Evolutionary conservation across 306 rosid species (phyloP).

Genomic region (Dryas drummondii): DNA sequence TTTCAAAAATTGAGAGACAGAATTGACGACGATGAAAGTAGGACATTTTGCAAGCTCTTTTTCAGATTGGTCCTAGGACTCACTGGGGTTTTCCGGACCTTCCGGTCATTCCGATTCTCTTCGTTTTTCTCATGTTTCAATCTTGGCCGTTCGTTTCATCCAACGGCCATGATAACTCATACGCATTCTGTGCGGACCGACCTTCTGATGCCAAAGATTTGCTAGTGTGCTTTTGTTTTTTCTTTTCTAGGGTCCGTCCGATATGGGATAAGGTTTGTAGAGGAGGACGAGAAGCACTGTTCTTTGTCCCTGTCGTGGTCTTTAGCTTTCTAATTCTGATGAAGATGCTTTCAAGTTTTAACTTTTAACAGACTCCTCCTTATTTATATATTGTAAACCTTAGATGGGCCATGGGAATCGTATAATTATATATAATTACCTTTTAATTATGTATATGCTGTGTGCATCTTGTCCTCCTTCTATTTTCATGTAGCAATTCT

Average conservation of each 20-base stretch:
- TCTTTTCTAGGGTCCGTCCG: too few relatives aligned
- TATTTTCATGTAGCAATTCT: not conserved
- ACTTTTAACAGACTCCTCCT: not conserved
- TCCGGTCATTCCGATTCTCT: not conserved
- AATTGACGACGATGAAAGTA: too few relatives aligned
- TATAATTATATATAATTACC: not conserved
- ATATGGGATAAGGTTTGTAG: too few relatives aligned
- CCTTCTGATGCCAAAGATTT: too few relatives aligned
- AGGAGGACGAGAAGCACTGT: too few relatives aligned
- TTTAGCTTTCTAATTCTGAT: not conserved
- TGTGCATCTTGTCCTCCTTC: not conserved
- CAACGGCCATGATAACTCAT: not conserved
- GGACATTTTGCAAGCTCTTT: too few relatives aligned
- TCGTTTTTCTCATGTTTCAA: not conserved
- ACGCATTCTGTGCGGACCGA: too few relatives aligned
- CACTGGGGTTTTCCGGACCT: not conserved
- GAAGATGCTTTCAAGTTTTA: not conserved
- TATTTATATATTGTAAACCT: not conserved
- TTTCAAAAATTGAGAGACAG: too few relatives aligned
- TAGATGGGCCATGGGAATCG: not conserved
- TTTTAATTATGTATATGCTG: not conserved
- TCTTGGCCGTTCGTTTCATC: slow-evolving; percentile 1
- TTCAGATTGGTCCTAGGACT: too few relatives aligned
- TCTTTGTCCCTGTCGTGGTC: not conserved
- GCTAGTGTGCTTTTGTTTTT: too few relatives aligned